Conservation (phyloP, 257 asterid genomes). For the Petrea volubilis region DNA sequence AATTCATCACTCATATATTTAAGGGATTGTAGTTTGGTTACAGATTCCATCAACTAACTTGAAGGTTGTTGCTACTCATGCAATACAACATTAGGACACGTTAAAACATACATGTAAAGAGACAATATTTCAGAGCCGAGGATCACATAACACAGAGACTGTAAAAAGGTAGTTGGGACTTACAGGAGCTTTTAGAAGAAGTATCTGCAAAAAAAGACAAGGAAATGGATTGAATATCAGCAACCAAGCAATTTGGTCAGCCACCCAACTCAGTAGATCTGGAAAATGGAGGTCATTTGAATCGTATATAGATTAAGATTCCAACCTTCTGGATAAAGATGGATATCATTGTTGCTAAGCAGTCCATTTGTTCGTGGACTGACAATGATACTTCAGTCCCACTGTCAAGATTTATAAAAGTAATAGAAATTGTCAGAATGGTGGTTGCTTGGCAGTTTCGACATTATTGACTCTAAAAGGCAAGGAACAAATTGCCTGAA, state of each 20-base stretch:
- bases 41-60: neutral
- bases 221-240: conserved; percentile 21
- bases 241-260: conserved; percentile 5
- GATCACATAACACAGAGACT: conserved; percentile 15
- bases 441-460: conserved; percentile 17
- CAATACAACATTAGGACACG: neutral
- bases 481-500: conserved; percentile 61
- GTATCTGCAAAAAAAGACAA: conserved; percentile 51
- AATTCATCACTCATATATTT: neutral
- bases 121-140: neutral
- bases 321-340: conserved; percentile 65
- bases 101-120: neutral
- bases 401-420: conserved; percentile 38
- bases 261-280: neutral
- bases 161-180: conserved; percentile 39
- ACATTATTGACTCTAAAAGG: conserved; percentile 6
- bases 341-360: conserved; percentile 45
- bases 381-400: conserved; percentile 79
- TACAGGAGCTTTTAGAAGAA: conserved; percentile 64
- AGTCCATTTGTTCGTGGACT: conserved; percentile 42
- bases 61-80: neutral
- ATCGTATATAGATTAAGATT: conserved; percentile 21
- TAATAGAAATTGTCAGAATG: conserved; percentile 6
- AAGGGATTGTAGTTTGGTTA: conserved; percentile 7
- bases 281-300: conserved; percentile 9